Conservation (phyloP, 306 rosid genomes). For the Begonia loranthoides region DNA sequence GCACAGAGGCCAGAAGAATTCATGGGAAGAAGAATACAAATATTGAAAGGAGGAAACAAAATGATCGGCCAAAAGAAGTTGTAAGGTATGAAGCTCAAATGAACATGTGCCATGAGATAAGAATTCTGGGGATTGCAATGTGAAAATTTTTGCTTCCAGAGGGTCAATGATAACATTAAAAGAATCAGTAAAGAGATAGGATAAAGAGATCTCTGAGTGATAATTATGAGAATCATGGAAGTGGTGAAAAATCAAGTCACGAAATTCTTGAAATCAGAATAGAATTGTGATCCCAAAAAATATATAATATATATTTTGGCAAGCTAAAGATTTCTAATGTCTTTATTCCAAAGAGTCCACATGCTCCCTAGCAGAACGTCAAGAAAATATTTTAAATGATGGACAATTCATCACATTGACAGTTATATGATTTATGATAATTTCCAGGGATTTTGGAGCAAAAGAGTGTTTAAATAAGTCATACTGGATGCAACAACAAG, state of each 20-base stretch:
- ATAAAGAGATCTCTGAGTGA: slow-evolving; percentile 23
- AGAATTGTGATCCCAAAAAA: slow-evolving; percentile 25
- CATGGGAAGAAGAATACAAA: slow-evolving; percentile 85
- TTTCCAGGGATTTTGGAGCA: slow-evolving; percentile 33
- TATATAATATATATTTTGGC: slow-evolving; percentile 22
- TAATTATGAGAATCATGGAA: slow-evolving; percentile 26
- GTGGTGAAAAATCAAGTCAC: slow-evolving; percentile 23
- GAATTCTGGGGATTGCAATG: slow-evolving; percentile 34
- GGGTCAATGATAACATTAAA: slow-evolving; percentile 41
- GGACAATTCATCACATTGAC: slow-evolving; percentile 20
- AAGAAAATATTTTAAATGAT: slow-evolving; percentile 12
- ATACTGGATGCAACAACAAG: slow-evolving; percentile 34
- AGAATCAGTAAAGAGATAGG: slow-evolving; percentile 36
- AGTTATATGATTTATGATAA: slow-evolving; percentile 20
- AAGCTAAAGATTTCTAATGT: slow-evolving; percentile 36
- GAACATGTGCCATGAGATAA: slow-evolving; percentile 42
- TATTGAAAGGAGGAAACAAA: slow-evolving; percentile 72
- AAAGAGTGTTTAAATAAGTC: slow-evolving; percentile 26
- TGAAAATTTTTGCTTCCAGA: slow-evolving; percentile 27
- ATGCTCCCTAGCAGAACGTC: slow-evolving; percentile 19
- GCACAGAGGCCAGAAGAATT: slow-evolving; percentile 96
- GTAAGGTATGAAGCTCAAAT: slow-evolving; percentile 40
- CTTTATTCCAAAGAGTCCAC: slow-evolving; percentile 33
- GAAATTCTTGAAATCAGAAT: slow-evolving; percentile 31
- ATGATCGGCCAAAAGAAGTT: slow-evolving; percentile 61